Percentiles rank a stretch among this genome's conserved stretches.
phyloP scores from a whole-genome alignment of 208 protist species.

The Trypanosoma brucei region DNA sequence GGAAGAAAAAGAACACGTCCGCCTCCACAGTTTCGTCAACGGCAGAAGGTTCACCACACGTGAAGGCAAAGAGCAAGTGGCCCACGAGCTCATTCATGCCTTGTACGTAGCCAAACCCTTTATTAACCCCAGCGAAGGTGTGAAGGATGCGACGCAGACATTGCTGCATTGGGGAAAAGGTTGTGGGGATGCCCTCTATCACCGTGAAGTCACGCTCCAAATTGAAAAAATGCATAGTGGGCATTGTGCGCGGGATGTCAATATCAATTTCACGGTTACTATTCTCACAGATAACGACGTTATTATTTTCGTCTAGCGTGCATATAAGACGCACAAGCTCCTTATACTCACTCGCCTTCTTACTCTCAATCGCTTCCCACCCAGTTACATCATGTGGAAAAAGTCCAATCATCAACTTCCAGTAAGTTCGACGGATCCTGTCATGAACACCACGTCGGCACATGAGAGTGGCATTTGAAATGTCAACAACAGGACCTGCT shows the following conservation, averaged over 20 bases:
- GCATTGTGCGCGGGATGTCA: constrained; percentile 82
- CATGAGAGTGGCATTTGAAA: constrained; percentile 21
- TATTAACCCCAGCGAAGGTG: constrained; percentile 58
- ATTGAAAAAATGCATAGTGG: constrained; percentile 73
- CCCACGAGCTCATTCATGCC: constrained; percentile 83
- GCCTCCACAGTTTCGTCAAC: constrained; percentile 41
- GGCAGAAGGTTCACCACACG: constrained; percentile 24
- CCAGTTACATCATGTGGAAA: constrained; percentile 23
- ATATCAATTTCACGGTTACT: constrained; percentile 45
- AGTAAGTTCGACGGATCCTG: constrained; percentile 32
- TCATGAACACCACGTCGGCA: constrained; percentile 54
- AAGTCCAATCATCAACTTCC: constrained; percentile 79
- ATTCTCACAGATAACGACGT: constrained; percentile 17
- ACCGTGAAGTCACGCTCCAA: not conserved
- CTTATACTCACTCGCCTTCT: constrained; percentile 38
- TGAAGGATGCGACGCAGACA: constrained; percentile 65
- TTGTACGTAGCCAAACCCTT: constrained; percentile 74
- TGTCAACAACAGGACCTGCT: constrained; percentile 5
- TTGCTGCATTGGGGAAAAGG: constrained; percentile 50
- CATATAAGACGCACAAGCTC: constrained; percentile 28
- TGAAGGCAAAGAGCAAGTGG: constrained; percentile 70
- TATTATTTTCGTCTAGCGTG: constrained; percentile 20
- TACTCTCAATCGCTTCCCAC: constrained; percentile 33
- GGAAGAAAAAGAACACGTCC: constrained; percentile 76
- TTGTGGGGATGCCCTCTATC: constrained; percentile 8